Evolutionary conservation across 2,329 filamentous ascomycete species (phyloP).

Genomic region (Fusarium torreyae): DNA sequence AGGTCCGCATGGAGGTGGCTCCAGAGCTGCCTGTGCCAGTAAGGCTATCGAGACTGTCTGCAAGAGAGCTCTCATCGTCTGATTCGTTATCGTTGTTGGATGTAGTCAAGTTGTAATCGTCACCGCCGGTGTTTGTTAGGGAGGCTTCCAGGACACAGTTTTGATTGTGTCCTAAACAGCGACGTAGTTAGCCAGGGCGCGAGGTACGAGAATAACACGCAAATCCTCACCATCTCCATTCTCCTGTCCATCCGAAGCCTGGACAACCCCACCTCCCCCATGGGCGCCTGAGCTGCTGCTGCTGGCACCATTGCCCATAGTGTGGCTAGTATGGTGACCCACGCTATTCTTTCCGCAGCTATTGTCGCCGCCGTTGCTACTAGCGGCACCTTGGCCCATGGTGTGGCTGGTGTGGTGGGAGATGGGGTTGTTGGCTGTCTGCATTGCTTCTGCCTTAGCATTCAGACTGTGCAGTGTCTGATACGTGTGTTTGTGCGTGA

Average conservation of each 20-base stretch:
- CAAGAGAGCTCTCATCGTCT: slow-evolving; percentile 21
- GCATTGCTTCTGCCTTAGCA: slow-evolving; percentile 42
- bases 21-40: slow-evolving; percentile 24
- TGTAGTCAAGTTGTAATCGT: slow-evolving; percentile 14
- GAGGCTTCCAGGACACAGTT: slow-evolving; percentile 36
- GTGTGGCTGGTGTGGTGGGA: slow-evolving; percentile 50
- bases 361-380: slow-evolving; percentile 46
- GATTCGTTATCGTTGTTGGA: slow-evolving; percentile 19
- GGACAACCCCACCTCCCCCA: slow-evolving; percentile 36
- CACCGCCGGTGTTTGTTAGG: slow-evolving; percentile 23
- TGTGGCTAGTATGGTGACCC: slow-evolving; percentile 42
- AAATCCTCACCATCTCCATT: slow-evolving; percentile 1
- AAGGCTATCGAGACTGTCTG: slow-evolving; percentile 18
- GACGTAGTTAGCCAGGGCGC: not conserved
- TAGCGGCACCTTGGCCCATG: slow-evolving; percentile 48
- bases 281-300: slow-evolving; percentile 32
- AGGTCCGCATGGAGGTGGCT: slow-evolving; percentile 29
- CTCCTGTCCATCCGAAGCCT: slow-evolving; percentile 20
- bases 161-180: slow-evolving; percentile 4
- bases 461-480: slow-evolving; percentile 11
- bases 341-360: slow-evolving; percentile 38
- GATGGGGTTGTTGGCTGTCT: slow-evolving; percentile 46
- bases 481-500: too few species aligned
- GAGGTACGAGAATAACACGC: not conserved
- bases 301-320: slow-evolving; percentile 37